Percentiles rank a stretch among this genome's conserved stretches.
Evolutionary conservation across 805 yeast genomes (phyloP).

Genomic region (Metschnikowia similis): DNA sequence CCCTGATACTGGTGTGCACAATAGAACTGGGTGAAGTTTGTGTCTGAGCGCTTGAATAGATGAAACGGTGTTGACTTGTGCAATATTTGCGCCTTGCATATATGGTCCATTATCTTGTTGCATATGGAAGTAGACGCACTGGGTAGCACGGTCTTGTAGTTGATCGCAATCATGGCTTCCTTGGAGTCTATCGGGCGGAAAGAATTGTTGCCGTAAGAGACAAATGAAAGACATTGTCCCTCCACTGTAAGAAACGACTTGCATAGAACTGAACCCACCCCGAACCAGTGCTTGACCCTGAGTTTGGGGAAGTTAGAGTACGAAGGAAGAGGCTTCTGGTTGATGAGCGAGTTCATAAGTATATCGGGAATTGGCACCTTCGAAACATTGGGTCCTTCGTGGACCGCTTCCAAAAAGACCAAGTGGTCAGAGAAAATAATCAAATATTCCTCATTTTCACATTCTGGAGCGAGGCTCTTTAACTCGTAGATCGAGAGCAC

Average conservation of each 20-base stretch:
- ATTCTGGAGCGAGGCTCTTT: slow-evolving; percentile 17
- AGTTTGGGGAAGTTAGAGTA: slow-evolving; percentile 56
- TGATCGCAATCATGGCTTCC: slow-evolving; percentile 19
- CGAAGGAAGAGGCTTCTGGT: slow-evolving; percentile 67
- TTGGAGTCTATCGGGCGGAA: slow-evolving; percentile 21
- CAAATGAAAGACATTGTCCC: slow-evolving; percentile 25
- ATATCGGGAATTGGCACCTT: slow-evolving; percentile 55
- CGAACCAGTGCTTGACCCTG: slow-evolving; percentile 64
- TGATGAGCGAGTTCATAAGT: slow-evolving; percentile 84
- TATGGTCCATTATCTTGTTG: slow-evolving; percentile 47
- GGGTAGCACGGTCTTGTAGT: slow-evolving; percentile 23
- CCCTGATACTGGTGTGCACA: slow-evolving; percentile 63
- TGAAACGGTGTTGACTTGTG: slow-evolving; percentile 84
- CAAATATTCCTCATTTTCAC: slow-evolving; percentile 44
- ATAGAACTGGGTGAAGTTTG: slow-evolving; percentile 43
- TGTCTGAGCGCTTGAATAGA: slow-evolving; percentile 52
- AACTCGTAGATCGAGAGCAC: slow-evolving; percentile 70
- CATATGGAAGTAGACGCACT: slow-evolving; percentile 14
- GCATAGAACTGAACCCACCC: slow-evolving; percentile 52
- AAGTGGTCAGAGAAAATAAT: slow-evolving; percentile 80
- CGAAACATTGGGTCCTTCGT: slow-evolving; percentile 31
- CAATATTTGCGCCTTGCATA: slow-evolving; percentile 67
- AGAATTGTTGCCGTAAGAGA: slow-evolving; percentile 23
- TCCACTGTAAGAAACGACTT: slow-evolving; percentile 35
- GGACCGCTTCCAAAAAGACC: slow-evolving; percentile 55